These are phyloP conservation scores for Pleurotus sapidus DNA, from an alignment of 768 basidiomycete genomes.

Conservation along the genomic window DNA sequence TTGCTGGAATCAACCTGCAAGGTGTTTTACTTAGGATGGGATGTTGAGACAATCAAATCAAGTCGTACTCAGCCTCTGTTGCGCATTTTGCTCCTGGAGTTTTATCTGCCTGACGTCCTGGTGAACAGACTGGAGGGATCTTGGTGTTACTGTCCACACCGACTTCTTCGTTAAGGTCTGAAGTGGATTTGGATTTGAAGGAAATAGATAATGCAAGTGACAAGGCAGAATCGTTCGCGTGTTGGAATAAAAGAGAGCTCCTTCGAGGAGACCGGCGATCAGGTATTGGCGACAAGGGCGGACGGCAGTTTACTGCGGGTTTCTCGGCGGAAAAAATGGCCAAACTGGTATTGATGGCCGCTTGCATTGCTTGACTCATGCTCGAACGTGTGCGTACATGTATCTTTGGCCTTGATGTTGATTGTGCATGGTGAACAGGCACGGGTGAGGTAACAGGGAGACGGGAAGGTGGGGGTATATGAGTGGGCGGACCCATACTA, in stretches of 20 bases:
- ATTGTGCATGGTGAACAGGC: background rate
- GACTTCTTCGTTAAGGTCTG: background rate
- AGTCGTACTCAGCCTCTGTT: too few species aligned
- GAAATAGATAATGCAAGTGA: conserved; percentile 2
- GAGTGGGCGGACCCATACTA: background rate
- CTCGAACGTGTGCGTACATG: conserved; percentile 5
- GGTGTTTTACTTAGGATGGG: too few species aligned
- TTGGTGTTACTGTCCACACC: background rate
- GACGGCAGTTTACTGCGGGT: background rate
- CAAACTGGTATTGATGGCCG: conserved; percentile 11
- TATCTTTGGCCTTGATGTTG: background rate
- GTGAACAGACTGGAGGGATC: too few species aligned
- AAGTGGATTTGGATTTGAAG: background rate
- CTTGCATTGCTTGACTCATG: conserved; percentile 11
- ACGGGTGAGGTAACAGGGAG: background rate
- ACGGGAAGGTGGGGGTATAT: background rate
- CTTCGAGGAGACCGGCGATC: too few species aligned
- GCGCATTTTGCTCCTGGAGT: too few species aligned
- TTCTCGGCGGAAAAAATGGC: background rate
- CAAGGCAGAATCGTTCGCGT: background rate
- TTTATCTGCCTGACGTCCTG: too few species aligned
- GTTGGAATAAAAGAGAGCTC: background rate
- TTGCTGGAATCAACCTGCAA: background rate
- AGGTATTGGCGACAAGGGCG: too few species aligned
- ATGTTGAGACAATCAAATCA: too few species aligned